Conservation (phyloP, 2,329 filamentous ascomycete genomes). For the Alternaria rosae region DNA sequence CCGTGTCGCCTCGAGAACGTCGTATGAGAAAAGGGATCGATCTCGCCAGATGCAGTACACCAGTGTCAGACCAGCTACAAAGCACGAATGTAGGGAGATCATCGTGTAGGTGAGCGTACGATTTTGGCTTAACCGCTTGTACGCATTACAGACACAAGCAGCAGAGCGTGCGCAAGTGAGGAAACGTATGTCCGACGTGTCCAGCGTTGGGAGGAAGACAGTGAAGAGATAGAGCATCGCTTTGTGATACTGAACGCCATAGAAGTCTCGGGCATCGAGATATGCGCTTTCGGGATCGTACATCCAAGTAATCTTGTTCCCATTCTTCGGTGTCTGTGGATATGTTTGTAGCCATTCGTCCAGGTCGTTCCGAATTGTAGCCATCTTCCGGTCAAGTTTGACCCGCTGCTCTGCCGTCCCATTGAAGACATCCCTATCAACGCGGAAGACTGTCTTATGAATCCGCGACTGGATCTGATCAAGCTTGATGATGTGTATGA, state of each 20-base stretch:
- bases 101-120: conserved; percentile 37
- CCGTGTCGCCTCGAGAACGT: conserved; percentile 36
- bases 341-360: conserved; percentile 29
- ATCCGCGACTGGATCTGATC: conserved; percentile 35
- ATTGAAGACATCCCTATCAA: conserved; percentile 27
- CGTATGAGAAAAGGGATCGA: conserved; percentile 31
- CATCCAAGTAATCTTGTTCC: conserved; percentile 36
- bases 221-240: conserved; percentile 36
- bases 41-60: conserved; percentile 40
- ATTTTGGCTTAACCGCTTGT: conserved; percentile 35
- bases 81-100: conserved; percentile 37
- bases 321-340: conserved; percentile 27
- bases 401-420: conserved; percentile 21
- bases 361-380: conserved; percentile 23
- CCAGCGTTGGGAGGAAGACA: conserved; percentile 27
- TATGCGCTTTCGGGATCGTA: conserved; percentile 34
- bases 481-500: conserved; percentile 38
- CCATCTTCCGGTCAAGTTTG: conserved; percentile 30
- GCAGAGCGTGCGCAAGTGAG: conserved; percentile 33
- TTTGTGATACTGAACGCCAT: conserved; percentile 38
- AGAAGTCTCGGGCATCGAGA: conserved; percentile 35
- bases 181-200: conserved; percentile 28
- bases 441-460: conserved; percentile 35
- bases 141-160: conserved; percentile 32
- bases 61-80: conserved; percentile 35